Evolutionary conservation across 148 eudicot genomes (phyloP).

Genomic region (Silene conica): DNA sequence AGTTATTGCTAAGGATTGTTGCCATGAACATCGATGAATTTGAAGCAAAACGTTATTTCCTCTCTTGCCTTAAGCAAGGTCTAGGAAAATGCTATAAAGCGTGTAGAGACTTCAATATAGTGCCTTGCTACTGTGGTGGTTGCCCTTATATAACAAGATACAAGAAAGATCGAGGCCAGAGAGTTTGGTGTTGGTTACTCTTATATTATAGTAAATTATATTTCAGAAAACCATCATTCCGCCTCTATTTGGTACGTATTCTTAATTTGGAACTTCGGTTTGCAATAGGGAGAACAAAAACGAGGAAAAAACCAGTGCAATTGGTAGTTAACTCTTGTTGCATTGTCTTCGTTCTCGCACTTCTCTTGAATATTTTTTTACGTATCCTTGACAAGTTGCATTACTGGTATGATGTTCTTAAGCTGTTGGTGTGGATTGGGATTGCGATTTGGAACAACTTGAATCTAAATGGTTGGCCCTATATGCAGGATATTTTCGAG

Average conservation of each 20-base stretch:
- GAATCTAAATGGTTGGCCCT: neutral
- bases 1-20: neutral
- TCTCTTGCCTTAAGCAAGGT: neutral
- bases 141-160: too few species aligned
- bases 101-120: neutral
- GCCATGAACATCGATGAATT: neutral
- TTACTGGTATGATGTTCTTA: too few species aligned
- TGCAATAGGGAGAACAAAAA: neutral
- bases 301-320: neutral
- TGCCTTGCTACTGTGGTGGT: neutral
- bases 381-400: too few species aligned
- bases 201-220: neutral
- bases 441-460: neutral
- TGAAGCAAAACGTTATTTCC: neutral
- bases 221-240: neutral
- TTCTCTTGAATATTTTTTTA: neutral
- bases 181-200: too few species aligned
- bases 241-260: neutral
- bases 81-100: neutral
- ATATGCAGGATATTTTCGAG: constrained; percentile 69
- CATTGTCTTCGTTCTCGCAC: neutral
- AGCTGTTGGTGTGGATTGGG: too few species aligned
- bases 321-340: neutral
- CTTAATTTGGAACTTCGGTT: neutral
- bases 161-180: too few species aligned